Evolutionary conservation across 805 yeast genomes (phyloP), one percentile per base, ranked within the genome.

Genomic region (Millerozyma acaciae): DNA sequence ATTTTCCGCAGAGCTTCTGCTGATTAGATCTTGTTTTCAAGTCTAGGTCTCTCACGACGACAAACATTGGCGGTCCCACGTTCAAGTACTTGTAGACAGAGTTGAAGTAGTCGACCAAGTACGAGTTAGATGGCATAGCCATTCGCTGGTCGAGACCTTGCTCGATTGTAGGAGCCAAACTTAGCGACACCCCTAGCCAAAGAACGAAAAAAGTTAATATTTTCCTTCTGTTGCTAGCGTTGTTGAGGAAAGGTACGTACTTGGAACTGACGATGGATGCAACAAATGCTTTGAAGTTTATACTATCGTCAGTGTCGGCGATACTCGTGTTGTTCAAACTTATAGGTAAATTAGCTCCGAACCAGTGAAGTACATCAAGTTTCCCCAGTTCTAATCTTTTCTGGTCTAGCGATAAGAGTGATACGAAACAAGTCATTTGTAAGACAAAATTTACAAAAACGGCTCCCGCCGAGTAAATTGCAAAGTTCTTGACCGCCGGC

Each of bases 401-500:
- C 46, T 80, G 86, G 46, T 84, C 94, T 4, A 84, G 50, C 0
- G 86, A 52, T 37, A 90, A 57, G 1, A 87, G 68, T 0, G 95
- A 73, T 3, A 87, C 72, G 55, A 90, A 89, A 20, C 82, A 76
- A 0, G 97, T 86, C 55, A 88, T 58, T 51, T 90, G 97, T 19
- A 90, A 63, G 0, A 77, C 26, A 1, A 90, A 79, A 53, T 90
- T 89, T 46, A 85, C 62, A 5, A 83, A 49, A 3, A 90, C 80
- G 0, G 97, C 90, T 12, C 87, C 83, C 0, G 96, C 89, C 5
- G 95, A 85, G 51, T 86, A 93, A 9, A 84, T 58, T 0, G 98
- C 97, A 67, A 90, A 90, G 56, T 89, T 93, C 42, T 82, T 73
- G 13, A 90, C 97, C 0, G 97, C 97, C 1, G 97, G 97, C 97